These are phyloP conservation scores for Spatholobus suberectus DNA, from an alignment of 306 rosid genomes.

Conservation along the genomic window DNA sequence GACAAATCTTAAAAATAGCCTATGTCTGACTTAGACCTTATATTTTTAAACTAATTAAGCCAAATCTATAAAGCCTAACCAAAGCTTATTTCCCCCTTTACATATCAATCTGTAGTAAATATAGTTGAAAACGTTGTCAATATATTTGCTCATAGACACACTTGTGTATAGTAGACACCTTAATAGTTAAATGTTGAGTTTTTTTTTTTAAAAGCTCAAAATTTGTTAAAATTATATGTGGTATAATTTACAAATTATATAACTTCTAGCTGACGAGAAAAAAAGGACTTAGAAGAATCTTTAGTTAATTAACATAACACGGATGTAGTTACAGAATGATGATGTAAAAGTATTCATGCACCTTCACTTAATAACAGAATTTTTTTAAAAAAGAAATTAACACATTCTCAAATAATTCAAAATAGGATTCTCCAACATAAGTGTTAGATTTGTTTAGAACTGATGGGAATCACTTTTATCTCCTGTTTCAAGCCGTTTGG, in stretches of 20 bases:
- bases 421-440: neutral
- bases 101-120: too few relatives aligned
- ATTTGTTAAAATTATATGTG: neutral
- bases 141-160: too few relatives aligned
- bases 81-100: too few relatives aligned
- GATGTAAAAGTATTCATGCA: neutral
- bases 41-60: too few relatives aligned
- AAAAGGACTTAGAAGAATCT: neutral
- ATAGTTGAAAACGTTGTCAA: too few relatives aligned
- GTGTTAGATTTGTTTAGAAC: neutral
- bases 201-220: neutral
- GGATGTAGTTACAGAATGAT: neutral
- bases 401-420: neutral
- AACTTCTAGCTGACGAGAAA: neutral
- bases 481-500: neutral
- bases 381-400: neutral
- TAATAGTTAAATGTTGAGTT: too few relatives aligned
- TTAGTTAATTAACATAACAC: neutral
- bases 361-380: neutral
- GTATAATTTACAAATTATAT: neutral
- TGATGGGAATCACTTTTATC: conserved; percentile 27
- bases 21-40: too few relatives aligned
- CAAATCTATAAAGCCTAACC: too few relatives aligned
- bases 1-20: too few relatives aligned
- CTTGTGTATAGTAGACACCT: too few relatives aligned